These are phyloP conservation scores for Trapa incisa DNA, from an alignment of 345 rosid species.

Conservation along the genomic window DNA sequence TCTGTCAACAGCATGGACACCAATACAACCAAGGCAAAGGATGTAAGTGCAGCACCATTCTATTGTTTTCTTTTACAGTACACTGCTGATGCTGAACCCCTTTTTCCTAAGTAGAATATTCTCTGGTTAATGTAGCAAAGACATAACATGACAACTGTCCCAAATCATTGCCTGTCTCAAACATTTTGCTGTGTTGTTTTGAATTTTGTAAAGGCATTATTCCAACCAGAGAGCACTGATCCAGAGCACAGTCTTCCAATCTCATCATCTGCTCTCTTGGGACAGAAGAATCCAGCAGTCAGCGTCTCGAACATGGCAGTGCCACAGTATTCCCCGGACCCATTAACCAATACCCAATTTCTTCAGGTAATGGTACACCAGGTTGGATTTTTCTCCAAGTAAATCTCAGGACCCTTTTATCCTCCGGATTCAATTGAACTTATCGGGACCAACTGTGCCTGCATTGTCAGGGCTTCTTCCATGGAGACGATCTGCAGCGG, in stretches of 20 bases:
- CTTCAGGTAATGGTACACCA: slow-evolving; percentile 15
- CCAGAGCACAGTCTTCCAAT: slow-evolving; percentile 35
- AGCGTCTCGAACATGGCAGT: slow-evolving; percentile 23
- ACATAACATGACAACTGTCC: background rate
- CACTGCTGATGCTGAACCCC: too few species aligned
- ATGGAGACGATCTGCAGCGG: slow-evolving; percentile 60
- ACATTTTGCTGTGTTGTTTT: background rate
- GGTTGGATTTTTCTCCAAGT: too few species aligned
- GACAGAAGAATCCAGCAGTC: slow-evolving; percentile 29
- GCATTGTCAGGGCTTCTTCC: slow-evolving; percentile 9
- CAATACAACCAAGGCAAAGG: slow-evolving; percentile 46
- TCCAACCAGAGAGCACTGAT: slow-evolving; percentile 35
- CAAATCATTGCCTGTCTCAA: background rate
- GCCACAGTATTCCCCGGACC: slow-evolving; percentile 26
- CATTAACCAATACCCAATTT: slow-evolving; percentile 24
- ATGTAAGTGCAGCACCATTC: slow-evolving; percentile 34
- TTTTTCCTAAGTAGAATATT: background rate
- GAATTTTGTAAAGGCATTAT: slow-evolving; percentile 12
- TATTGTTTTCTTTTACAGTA: too few species aligned
- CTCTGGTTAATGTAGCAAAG: background rate
- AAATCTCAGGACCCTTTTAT: too few species aligned
- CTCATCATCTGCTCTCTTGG: slow-evolving; percentile 37
- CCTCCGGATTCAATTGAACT: background rate
- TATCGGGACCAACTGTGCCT: too few species aligned
- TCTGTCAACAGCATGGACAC: slow-evolving; percentile 60